Percentiles rank a stretch among this genome's conserved stretches.
phyloP scores from a whole-genome alignment of 2,329 filamentous ascomycete genomes.

The Uncinocarpus reesii region DNA sequence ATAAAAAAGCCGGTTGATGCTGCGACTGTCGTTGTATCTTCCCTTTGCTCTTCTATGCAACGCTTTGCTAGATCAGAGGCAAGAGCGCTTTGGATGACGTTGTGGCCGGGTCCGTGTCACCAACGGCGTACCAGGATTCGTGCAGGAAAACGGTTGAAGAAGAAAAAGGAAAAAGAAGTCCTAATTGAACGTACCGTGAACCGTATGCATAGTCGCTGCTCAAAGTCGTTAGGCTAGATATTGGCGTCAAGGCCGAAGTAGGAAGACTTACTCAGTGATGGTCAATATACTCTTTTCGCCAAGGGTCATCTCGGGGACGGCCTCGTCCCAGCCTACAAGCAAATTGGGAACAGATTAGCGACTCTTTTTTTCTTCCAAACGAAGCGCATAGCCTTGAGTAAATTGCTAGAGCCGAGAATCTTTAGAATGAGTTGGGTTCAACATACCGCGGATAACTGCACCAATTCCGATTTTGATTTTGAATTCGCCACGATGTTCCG shows the following conservation, averaged over 20 bases:
- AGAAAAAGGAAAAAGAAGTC: slow-evolving; percentile 1
- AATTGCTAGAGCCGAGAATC: too few species aligned
- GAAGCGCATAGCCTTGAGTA: not conserved
- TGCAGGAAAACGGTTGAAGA: too few species aligned
- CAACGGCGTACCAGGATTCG: not conserved
- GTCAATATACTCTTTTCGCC: slow-evolving; percentile 82
- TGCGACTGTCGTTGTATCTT: not conserved
- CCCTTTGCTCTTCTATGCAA: not conserved
- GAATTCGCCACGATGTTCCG: slow-evolving; percentile 62
- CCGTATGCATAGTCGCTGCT: slow-evolving; percentile 35
- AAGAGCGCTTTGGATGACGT: not conserved
- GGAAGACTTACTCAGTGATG: slow-evolving; percentile 57
- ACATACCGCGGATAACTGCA: slow-evolving; percentile 71
- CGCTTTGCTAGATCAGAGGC: not conserved
- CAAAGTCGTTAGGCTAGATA: not conserved
- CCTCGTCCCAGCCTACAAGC: slow-evolving; percentile 67
- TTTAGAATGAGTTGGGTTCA: not conserved
- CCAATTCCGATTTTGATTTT: slow-evolving; percentile 68
- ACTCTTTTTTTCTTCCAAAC: not conserved
- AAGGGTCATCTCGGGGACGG: slow-evolving; percentile 72
- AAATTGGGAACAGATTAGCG: not conserved
- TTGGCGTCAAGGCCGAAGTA: not conserved
- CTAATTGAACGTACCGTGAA: slow-evolving; percentile 25
- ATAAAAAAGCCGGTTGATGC: not conserved
- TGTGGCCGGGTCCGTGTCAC: slow-evolving; percentile 1